A percentile compares a stretch with the other conserved stretches of the same genome.
Evolutionary conservation across 1,284 basidiomycete genomes (phyloP).

Genomic region (Phylloporus gajari): DNA sequence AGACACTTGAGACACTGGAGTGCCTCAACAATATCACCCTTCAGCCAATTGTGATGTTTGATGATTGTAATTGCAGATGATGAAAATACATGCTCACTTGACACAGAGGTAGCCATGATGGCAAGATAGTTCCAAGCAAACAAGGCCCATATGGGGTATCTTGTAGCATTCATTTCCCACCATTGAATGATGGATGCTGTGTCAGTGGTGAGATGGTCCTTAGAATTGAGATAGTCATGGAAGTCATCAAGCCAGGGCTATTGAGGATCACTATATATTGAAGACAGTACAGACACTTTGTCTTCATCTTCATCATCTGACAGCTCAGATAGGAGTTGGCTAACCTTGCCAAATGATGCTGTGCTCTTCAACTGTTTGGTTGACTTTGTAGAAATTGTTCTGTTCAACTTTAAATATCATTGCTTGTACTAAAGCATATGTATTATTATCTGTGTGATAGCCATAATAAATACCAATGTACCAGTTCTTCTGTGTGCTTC

Average conservation of each 20-base stretch:
- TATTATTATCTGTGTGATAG: background rate
- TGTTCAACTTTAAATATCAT: background rate
- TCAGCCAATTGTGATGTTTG: slow-evolving; percentile 2
- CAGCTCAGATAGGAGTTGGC: background rate
- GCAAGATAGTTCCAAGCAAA: slow-evolving; percentile 1
- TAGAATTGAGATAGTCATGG: background rate
- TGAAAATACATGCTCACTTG: slow-evolving; percentile 4
- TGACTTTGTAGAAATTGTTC: background rate
- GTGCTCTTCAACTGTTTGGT: background rate
- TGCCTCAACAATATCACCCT: slow-evolving; percentile 2
- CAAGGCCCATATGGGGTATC: slow-evolving; percentile 12
- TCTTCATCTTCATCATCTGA: background rate
- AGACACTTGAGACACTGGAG: slow-evolving; percentile 7
- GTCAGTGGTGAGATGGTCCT: background rate
- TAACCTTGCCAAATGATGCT: background rate
- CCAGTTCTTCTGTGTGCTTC: background rate
- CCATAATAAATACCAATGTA: background rate
- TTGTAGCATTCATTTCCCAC: slow-evolving; percentile 5
- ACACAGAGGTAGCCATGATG: slow-evolving; percentile 4
- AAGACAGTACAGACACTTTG: background rate
- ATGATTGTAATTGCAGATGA: slow-evolving; percentile 3
- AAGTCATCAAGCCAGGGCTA: background rate
- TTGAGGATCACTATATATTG: background rate
- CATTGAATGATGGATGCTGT: background rate
- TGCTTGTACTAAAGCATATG: background rate